Base-by-base conservation (phyloP, 73 alveolate genomes). In the Blepharisma stoltei region DNA sequence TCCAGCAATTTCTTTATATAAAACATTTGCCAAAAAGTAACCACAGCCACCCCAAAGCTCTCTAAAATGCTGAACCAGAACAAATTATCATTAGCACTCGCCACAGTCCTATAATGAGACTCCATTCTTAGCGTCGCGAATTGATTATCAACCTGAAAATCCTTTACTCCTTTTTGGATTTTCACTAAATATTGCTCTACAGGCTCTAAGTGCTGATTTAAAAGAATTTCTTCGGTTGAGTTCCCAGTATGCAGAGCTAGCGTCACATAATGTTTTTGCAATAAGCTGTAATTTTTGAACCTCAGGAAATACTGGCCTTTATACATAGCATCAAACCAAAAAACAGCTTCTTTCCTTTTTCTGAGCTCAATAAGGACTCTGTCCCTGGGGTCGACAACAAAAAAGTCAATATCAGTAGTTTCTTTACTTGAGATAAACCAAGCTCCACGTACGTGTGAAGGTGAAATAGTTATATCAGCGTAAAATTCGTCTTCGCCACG, bases 381-480 rank as follows among this genome's bases (percentile, higher is more conserved):
- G 3, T 52, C 67, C 23, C 23, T 32, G 41, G 41, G 23, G 3
- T 52, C 23, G 0, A 52, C 67, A n/a, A 52, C 3, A n/a, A n/a
- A 14, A 20, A 52, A n/a, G 4, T 52, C 23, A 52, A 52, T 52
- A 52, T 14, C 67, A n/a, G 18, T 20, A 1, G 67, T n/a, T n/a
- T 52, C 67, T n/a, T 14, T n/a, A 52, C 23, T 52, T n/a, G 67
- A 52, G 5, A 52, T 4, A 52, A 52, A 52, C 67, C 67, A 52
- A n/a, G 67, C 67, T 52, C 67, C 67, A n/a, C 67, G 67, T 52
- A 52, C 37, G 3, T 71, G 11, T 69, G 79, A 69, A 18, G 79
- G 79, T 3, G 27, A 7, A n/a, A 69, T 69, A 4, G 11, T 43
- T 9, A 69, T 69, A 23, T 18, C 65, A 1, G 11, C 55, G 20